Base-by-base conservation (phyloP, 2,329 filamentous ascomycete species). In the Arthrobotrys pseudoclavata region DNA sequence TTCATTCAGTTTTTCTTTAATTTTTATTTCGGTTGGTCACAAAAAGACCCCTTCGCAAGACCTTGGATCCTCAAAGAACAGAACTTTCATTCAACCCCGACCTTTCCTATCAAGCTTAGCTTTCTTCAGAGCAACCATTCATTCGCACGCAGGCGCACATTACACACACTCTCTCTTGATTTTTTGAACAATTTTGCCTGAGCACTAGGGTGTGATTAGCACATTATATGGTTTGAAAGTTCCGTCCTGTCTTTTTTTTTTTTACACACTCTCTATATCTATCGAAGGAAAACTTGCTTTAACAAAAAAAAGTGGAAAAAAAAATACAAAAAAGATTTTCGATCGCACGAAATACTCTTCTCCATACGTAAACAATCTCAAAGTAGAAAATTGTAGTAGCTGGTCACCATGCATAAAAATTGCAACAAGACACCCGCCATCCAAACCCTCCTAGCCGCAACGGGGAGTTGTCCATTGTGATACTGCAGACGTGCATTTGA, bases 1-100 rank as follows among this genome's bases (percentile, higher is more conserved):
- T 31, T 68, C 50, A 42, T 57, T 68, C 20, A 7, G 15, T 45
- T 45, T 64, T 76, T 69, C 31, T 45, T 76, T 76, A 66, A 66
- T 76, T 69, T 69, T 40, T 69, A 67, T 69, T 64, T 24, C 31
- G 15, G 2, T 61, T 20, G n/a, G 2, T 64, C 42, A 10, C 53
- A 48, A 20, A 4, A n/a, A n/a, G n/a, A n/a, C n/a, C n/a, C n/a
- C n/a, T n/a, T 34, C 31, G 29, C 29, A 34, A 45, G 57, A 34
- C 48, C 31, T 53, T 53, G 20, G 42, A 50, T 50, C 18, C 10
- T 37, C 47, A 42, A 18, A 29, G n/a, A 34, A 22, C 18, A 45
- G 37, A 22, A 64, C 68, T 62, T 61, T 64, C 60, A 13, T 71
- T 71, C 57, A 63, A 57, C 3, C 29, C 50, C 26, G 55, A 61